Base-by-base conservation (phyloP, 2,329 filamentous ascomycete species). In the Fusarium haematococcum region DNA sequence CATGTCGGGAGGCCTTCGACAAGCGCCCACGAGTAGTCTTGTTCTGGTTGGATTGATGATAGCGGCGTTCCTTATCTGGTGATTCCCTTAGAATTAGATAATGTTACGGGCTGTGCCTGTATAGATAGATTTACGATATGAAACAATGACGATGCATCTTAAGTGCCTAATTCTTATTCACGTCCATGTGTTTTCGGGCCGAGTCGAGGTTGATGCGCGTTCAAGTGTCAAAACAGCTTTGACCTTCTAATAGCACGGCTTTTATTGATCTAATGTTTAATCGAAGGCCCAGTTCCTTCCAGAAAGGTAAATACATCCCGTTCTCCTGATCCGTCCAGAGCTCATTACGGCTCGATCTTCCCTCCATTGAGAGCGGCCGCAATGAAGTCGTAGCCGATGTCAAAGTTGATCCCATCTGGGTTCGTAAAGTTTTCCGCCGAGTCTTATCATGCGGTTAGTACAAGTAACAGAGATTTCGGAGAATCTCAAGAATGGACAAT, bases 371-470 rank as follows among this genome's bases (percentile, higher is more conserved):
- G 52, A n/a, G 30, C 32, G 7, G 77, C 77, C 6, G 67, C 66
- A 32, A 79, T 72, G 65, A 77, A 75, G 56, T 77, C 73, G 37
- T 75, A 67, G 33, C 70, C 73, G 61, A 77, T 70, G 23, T 78
- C 75, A 25, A 70, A 70, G 14, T 72, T 66, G 25, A 77, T 64
- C 2, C 78, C 77, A 39, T 78, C 72, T 0, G 76, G 75, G 25
- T 79, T 78, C 25, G 57, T 63, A 9, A 77, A 37, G 52, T 57
- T 64, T 7, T 52, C 23, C 4, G 52, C 25, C 8, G 43, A 48
- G 43, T 48, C 43, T 48, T 2, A 9, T 32, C 25, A 11, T 67
- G 5, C 25, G 6, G 32, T 52, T n/a, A 52, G 50, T 4, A 43
- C 14, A n/a, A 43, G 20, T 18, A 16, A 27, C 14, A 43, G 10